phyloP scores from a whole-genome alignment of 257 asterid species.

The Euphrasia confusa region DNA sequence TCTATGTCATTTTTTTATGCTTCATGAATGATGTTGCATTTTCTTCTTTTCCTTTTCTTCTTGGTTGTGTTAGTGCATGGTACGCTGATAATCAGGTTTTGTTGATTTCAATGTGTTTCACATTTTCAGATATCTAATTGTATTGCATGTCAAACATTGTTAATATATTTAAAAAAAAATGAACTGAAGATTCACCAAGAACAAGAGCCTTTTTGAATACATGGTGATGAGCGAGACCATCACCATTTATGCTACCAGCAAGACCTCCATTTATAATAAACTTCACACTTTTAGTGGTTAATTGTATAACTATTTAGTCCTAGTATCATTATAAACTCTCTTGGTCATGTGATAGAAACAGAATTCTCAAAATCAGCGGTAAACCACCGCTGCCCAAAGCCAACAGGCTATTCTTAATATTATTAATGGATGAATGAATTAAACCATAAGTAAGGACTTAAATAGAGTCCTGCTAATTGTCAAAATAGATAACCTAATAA shows the following conservation, averaged over 20 bases:
- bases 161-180: not conserved
- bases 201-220: not conserved
- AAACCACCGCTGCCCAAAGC: too few relatives aligned
- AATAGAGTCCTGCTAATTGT: too few relatives aligned
- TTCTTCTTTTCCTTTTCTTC: not conserved
- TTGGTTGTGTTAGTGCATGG: not conserved
- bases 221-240: not conserved
- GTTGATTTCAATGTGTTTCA: not conserved
- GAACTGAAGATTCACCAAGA: not conserved
- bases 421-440: too few relatives aligned
- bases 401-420: too few relatives aligned
- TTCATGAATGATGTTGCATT: constrained; percentile 3
- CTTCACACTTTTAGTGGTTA: not conserved
- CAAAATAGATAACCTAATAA: too few relatives aligned
- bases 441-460: too few relatives aligned
- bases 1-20: not conserved
- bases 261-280: not conserved
- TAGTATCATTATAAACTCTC: not conserved
- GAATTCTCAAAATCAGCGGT: too few relatives aligned
- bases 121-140: not conserved
- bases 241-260: not conserved
- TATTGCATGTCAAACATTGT: not conserved
- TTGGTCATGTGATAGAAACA: not conserved
- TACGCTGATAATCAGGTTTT: not conserved
- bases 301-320: not conserved